phyloP scores from a whole-genome alignment of 495 filamentous ascomycete genomes.

The Annulohypoxylon nitens region DNA sequence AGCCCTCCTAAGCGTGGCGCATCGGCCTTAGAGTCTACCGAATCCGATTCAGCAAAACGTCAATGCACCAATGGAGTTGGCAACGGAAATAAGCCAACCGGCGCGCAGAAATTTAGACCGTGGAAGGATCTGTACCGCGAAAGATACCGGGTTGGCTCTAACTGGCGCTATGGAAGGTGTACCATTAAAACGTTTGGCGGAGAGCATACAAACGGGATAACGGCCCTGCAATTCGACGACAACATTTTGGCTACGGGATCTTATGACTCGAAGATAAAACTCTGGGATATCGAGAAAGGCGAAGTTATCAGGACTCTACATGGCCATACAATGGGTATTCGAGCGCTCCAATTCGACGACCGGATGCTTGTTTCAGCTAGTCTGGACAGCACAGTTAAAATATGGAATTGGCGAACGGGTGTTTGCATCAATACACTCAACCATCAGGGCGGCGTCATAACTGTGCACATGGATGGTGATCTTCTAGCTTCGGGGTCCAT shows the following conservation, averaged over 20 bases:
- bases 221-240: conserved; percentile 96
- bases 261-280: conserved; percentile 93
- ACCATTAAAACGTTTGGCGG: conserved; percentile 84
- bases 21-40: conserved; percentile 46
- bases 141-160: conserved; percentile 88
- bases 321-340: conserved; percentile 85
- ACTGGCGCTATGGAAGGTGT: conserved; percentile 95
- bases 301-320: conserved; percentile 83
- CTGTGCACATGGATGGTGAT: conserved; percentile 84
- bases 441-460: conserved; percentile 84
- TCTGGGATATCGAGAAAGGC: conserved; percentile 93
- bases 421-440: conserved; percentile 84
- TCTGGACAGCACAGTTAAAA: conserved; percentile 80
- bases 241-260: conserved; percentile 93
- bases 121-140: conserved; percentile 78
- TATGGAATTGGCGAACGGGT: conserved; percentile 98
- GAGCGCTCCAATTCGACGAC: conserved; percentile 93
- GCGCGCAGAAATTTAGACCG: conserved; percentile 50
- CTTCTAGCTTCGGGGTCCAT: conserved; percentile 89
- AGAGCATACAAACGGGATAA: conserved; percentile 88
- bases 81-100: conserved; percentile 12
- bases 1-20: conserved; percentile 51
- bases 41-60: conserved; percentile 59
- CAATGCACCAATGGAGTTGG: conserved; percentile 55
- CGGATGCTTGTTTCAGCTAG: conserved; percentile 88